Base-by-base conservation (phyloP, 345 rosid species). In the Gossypium thurberi region DNA sequence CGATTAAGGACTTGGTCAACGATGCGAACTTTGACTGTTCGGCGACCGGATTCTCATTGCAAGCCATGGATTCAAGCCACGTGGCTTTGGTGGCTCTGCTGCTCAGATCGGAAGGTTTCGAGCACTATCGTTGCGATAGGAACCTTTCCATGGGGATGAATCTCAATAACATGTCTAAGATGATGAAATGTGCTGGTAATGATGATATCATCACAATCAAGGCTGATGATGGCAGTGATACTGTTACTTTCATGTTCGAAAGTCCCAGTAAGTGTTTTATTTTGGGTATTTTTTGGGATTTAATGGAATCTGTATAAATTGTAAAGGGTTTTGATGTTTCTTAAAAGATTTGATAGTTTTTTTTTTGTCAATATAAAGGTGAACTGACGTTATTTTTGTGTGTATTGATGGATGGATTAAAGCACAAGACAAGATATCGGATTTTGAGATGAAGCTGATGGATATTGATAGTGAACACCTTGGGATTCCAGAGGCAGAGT, bases 1-100 rank as follows among this genome's bases (percentile, higher is more conserved):
- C 99, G 0, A 81, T 91, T 51, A 95, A 95, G 83, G 99, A 95
- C 68, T 81, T 95, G 76, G 98, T 95, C 26, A 93, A 84, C 83
- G 99, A 95, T 52, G 98, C 98, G 52, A 95, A 95, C 83, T 95
- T 95, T 77, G 99, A 95, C 79, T 95, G 98, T 78, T 95, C 99
- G 10, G 86, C 97, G 37, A 86, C 98, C 0, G 98, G 98, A 2
- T 91, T 95, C 89, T 91, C 99, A 11, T 97, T 95, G 14, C 98
- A 95, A 75, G 98, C 99, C 26, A 95, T 95, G 99, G 99, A 95
- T 74, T 93, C 99, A 15, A 95, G 99, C 81, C 99, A 95, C 78
- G 98, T 95, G 8, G 99, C 99, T 3, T 81, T 93, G 25, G 98
- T 95, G 77, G 87, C 99, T 65, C 89, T 95, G 21, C 79, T 93